These are phyloP conservation scores for Neurospora africana DNA, from an alignment of 495 filamentous ascomycete species.

Conservation along the genomic window DNA sequence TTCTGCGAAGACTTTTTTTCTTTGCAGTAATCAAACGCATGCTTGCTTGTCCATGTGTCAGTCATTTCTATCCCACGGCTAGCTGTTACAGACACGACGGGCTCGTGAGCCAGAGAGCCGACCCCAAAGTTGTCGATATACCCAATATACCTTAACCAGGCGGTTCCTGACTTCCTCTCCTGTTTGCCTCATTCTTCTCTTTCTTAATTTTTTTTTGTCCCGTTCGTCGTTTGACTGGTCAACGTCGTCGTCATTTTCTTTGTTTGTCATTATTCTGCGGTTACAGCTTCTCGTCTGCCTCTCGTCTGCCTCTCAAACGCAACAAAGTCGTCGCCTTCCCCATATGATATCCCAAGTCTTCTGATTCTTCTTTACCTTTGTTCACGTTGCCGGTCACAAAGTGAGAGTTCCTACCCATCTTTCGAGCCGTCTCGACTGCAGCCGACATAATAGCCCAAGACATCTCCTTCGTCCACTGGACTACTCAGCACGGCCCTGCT, in stretches of 20 bases:
- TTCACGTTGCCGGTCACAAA: not conserved
- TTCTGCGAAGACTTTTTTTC: not conserved
- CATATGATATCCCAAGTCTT: not conserved
- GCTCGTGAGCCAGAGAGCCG: not conserved
- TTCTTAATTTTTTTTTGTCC: slow-evolving; percentile 4
- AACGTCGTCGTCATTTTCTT: slow-evolving; percentile 3
- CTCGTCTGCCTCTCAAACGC: not conserved
- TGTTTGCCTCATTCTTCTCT: slow-evolving; percentile 1
- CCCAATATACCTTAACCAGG: not conserved
- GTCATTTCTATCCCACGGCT: not conserved
- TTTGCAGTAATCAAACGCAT: not conserved
- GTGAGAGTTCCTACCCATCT: not conserved
- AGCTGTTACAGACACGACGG: not conserved
- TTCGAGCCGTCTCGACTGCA: not conserved
- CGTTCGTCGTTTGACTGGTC: slow-evolving; percentile 1
- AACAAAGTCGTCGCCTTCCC: not conserved
- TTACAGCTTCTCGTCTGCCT: not conserved
- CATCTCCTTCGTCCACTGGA: not conserved
- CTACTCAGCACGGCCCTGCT: not conserved
- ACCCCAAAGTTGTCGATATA: not conserved
- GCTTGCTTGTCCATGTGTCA: not conserved
- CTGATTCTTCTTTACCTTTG: not conserved
- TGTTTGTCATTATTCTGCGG: not conserved
- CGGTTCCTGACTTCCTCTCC: not conserved
- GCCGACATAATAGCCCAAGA: not conserved